Evolutionary conservation across 768 basidiomycete species (phyloP).

Genomic region (Naematelia encephala): DNA sequence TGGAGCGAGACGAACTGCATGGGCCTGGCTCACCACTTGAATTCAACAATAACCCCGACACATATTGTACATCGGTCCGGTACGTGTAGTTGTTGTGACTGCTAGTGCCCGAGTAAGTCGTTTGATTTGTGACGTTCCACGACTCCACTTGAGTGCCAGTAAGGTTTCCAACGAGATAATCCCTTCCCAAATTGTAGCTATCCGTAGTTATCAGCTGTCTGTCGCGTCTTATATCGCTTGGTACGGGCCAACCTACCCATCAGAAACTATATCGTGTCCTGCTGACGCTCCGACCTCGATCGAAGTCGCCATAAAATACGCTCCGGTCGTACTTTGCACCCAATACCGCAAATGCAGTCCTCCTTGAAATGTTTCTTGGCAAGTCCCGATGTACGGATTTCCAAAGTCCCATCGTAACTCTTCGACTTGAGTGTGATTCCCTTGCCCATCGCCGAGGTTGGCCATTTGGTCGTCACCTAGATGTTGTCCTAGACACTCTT

Average conservation of each 20-base stretch:
- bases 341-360: constrained; percentile 88
- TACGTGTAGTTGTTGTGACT: constrained; percentile 69
- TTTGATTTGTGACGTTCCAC: constrained; percentile 57
- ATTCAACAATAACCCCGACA: constrained; percentile 68
- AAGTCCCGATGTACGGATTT: constrained; percentile 75
- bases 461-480: constrained; percentile 65
- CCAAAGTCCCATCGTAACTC: constrained; percentile 84
- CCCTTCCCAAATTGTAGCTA: constrained; percentile 75
- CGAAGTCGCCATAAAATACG: constrained; percentile 44
- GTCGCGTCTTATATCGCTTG: neutral
- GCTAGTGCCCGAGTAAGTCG: constrained; percentile 64
- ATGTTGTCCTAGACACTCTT: constrained; percentile 81
- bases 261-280: constrained; percentile 66
- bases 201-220: neutral
- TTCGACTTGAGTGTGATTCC: constrained; percentile 68
- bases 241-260: constrained; percentile 66
- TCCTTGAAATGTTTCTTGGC: constrained; percentile 77
- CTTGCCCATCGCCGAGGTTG: constrained; percentile 75
- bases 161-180: constrained; percentile 80
- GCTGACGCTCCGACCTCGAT: constrained; percentile 51
- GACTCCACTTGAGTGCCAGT: constrained; percentile 52
- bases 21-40: constrained; percentile 56
- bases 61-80: constrained; percentile 64
- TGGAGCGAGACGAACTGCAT: neutral
- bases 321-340: constrained; percentile 63